phyloP scores from a whole-genome alignment of 1,284 basidiomycete species.

The Ceratobasidium sp. region DNA sequence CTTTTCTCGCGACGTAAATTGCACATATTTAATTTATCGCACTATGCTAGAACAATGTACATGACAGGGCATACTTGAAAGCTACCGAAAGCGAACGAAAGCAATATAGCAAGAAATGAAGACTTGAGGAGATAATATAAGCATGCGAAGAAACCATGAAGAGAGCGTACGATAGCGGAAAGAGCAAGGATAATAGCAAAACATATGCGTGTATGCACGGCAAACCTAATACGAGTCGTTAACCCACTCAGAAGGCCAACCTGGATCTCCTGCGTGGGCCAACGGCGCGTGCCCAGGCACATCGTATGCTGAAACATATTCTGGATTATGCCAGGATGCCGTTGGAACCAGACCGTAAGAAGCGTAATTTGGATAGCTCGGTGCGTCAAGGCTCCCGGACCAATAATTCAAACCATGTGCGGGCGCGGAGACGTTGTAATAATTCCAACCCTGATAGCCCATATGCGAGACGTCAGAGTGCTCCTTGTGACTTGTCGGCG shows the following conservation, averaged over 20 bases:
- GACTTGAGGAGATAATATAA: neutral
- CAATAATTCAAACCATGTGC: slow-evolving; percentile 23
- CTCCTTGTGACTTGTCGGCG: slow-evolving; percentile 11
- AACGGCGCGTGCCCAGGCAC: slow-evolving; percentile 27
- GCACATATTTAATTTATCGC: neutral
- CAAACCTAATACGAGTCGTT: slow-evolving; percentile 21
- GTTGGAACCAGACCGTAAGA: slow-evolving; percentile 25
- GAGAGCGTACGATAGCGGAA: neutral
- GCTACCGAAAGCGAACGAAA: neutral
- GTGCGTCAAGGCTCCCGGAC: neutral
- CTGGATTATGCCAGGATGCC: slow-evolving; percentile 29
- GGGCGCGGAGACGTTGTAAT: slow-evolving; percentile 15
- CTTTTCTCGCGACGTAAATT: neutral
- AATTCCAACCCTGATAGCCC: slow-evolving; percentile 34
- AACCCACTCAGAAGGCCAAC: slow-evolving; percentile 35
- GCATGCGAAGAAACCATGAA: no score
- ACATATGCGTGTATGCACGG: neutral
- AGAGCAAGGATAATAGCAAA: neutral
- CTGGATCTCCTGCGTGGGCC: slow-evolving; percentile 34
- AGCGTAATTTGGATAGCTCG: slow-evolving; percentile 25
- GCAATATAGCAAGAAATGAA: neutral
- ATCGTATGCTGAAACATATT: slow-evolving; percentile 34
- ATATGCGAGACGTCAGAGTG: slow-evolving; percentile 6
- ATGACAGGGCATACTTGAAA: neutral
- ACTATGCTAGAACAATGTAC: neutral